These are phyloP conservation scores for Trametes cubensis DNA, from an alignment of 768 basidiomycete species.

Conservation along the genomic window DNA sequence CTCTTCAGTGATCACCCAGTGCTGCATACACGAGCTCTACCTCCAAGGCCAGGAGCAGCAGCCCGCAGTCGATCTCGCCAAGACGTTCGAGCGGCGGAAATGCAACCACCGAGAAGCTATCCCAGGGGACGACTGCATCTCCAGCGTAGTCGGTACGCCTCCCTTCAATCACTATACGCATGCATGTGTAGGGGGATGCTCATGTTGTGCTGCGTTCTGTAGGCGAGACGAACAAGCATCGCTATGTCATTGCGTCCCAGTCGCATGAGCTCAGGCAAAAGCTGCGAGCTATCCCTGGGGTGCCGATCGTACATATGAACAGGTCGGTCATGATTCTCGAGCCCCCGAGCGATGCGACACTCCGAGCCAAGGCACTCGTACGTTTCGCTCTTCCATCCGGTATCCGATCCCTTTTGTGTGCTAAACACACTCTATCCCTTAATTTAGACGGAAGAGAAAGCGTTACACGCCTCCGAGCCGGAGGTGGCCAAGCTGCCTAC, in stretches of 20 bases:
- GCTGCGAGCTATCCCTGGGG: slow-evolving; percentile 76
- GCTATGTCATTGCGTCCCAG: slow-evolving; percentile 89
- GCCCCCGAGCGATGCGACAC: slow-evolving; percentile 80
- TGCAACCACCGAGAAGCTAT: slow-evolving; percentile 95
- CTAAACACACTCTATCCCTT: background rate
- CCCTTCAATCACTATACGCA: too few relatives aligned
- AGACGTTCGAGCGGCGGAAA: slow-evolving; percentile 88
- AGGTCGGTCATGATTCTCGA: slow-evolving; percentile 92
- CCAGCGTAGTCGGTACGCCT: slow-evolving; percentile 74
- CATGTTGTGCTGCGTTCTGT: background rate
- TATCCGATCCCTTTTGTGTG: background rate
- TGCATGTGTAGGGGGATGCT: too few relatives aligned
- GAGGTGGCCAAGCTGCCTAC: slow-evolving; percentile 49
- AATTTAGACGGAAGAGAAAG: slow-evolving; percentile 62
- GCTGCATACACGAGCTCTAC: slow-evolving; percentile 94
- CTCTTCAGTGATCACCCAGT: slow-evolving; percentile 95
- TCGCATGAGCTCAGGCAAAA: slow-evolving; percentile 68
- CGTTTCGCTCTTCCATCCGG: slow-evolving; percentile 19
- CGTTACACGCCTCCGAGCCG: slow-evolving; percentile 52
- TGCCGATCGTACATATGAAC: slow-evolving; percentile 90
- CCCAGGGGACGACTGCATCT: slow-evolving; percentile 79
- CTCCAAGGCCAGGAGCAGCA: slow-evolving; percentile 76
- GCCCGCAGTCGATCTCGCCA: slow-evolving; percentile 83
- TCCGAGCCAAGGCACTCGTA: slow-evolving; percentile 66
- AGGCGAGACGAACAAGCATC: slow-evolving; percentile 88